Evolutionary conservation across 169 alveolate species (phyloP), one percentile per base, ranked within the genome.

Genomic region (Cystoisospora suis): DNA sequence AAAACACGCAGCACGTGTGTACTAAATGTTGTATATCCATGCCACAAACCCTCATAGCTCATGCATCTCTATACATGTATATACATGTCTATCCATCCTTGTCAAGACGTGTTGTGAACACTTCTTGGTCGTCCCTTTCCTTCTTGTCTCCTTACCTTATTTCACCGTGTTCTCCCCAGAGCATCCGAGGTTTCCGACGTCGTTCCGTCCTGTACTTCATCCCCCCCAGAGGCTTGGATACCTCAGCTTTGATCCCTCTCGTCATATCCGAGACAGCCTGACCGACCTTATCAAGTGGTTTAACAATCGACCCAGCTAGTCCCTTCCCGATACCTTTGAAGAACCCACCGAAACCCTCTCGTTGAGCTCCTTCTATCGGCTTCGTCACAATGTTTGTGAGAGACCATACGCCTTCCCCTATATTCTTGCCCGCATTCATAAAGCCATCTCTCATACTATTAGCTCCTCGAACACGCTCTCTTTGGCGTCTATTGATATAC

Each of bases 301-400:
- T 97, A n/a, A 97, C 98, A 20, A 97, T 94, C 27, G 98, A 95
- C 29, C 98, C 98, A 3, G 97, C 97, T n/a, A 97, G 93, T n/a
- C 98, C 98, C 72, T 96, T 96, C 40, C 97, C 97, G 61, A 97
- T 88, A n/a, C 98, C 98, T 75, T 95, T 95, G 86, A 96, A 94
- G 91, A 97, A 96, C 0, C 98, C 98, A 0, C 97, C 96, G 81
- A 96, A 92, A 42, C 98, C 98, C 72, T 94, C 97, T 81, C 95
- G 95, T 86, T 96, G 98, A 29, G 98, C 98, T 38, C 98, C 98
- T 81, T 96, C 98, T 61, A 96, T 95, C 59, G 98, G 98, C 88
- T 97, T 96, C 32, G 98, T 96, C 45, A 97, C 96, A 88, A 97
- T 95, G 93, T 96, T 96, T 3, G 98, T 95, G 42, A 97, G 95